A percentile compares a stretch with the other conserved stretches of the same genome.
phyloP scores from a whole-genome alignment of 2,329 filamentous ascomycete genomes.

The Aureobasidium sp. region DNA sequence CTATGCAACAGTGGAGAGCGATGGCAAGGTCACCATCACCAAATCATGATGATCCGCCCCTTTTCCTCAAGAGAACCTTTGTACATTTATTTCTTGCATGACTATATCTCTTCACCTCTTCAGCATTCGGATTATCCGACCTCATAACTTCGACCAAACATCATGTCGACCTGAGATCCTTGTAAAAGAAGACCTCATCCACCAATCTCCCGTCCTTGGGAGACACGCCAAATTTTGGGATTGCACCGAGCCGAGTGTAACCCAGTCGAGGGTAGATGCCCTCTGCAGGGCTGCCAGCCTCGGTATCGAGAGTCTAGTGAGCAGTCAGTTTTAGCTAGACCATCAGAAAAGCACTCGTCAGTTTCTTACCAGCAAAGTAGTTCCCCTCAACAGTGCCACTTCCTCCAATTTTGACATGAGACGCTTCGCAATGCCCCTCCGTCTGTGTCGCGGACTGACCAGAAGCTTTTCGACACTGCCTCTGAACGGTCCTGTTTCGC shows the following conservation, averaged over 20 bases:
- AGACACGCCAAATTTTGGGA: conserved; percentile 46
- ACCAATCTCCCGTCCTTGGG: conserved; percentile 39
- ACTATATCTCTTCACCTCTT: neutral
- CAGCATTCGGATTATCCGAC: neutral
- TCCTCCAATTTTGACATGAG: conserved; percentile 48
- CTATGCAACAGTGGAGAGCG: conserved; percentile 25
- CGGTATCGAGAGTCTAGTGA: conserved; percentile 44
- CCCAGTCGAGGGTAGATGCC: conserved; percentile 47
- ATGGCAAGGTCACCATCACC: conserved; percentile 27
- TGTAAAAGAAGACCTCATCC: conserved; percentile 51
- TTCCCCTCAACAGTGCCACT: conserved; percentile 42
- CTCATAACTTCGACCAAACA: neutral
- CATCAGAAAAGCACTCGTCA: neutral
- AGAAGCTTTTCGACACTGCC: conserved; percentile 51
- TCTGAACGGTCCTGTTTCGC: conserved; percentile 49
- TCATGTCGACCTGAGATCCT: conserved; percentile 35
- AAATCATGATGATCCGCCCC: conserved; percentile 4
- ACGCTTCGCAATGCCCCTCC: conserved; percentile 42
- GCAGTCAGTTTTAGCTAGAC: conserved; percentile 14
- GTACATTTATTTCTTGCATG: conserved; percentile 9
- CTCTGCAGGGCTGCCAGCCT: conserved; percentile 45
- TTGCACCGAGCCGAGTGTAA: conserved; percentile 46
- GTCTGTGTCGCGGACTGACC: conserved; percentile 43
- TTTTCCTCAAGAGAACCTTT: neutral
- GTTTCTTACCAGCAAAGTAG: conserved; percentile 45